These are phyloP conservation scores for Terfezia boudieri DNA, from an alignment of 495 filamentous ascomycete species.

Conservation along the genomic window DNA sequence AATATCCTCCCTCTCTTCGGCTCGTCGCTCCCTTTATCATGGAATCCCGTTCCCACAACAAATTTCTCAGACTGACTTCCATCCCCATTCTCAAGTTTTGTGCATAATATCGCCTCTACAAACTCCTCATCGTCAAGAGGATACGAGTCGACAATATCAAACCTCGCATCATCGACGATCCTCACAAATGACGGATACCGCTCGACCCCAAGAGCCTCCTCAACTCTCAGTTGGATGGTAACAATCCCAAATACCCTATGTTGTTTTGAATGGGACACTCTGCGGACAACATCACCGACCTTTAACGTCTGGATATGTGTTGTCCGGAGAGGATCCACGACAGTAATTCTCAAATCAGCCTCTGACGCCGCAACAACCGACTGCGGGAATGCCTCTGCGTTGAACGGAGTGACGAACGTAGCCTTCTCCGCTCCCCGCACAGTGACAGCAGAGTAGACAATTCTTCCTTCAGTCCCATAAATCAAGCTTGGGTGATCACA, in stretches of 20 bases:
- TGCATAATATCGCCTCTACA: constrained; percentile 63
- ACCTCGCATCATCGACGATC: constrained; percentile 36
- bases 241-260: constrained; percentile 73
- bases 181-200: constrained; percentile 9
- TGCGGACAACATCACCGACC: constrained; percentile 61
- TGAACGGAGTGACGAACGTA: constrained; percentile 56
- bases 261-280: constrained; percentile 61
- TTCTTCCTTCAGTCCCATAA: constrained; percentile 64
- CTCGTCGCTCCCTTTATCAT: constrained; percentile 22
- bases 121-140: constrained; percentile 44
- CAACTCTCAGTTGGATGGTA: constrained; percentile 44
- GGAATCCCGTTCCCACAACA: constrained; percentile 62
- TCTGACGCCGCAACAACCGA: constrained; percentile 62
- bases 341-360: constrained; percentile 51
- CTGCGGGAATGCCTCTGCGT: constrained; percentile 56
- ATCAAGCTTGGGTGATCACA: constrained; percentile 88
- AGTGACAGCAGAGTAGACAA: constrained; percentile 90
- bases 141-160: constrained; percentile 30
- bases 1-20: constrained; percentile 53
- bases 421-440: constrained; percentile 42
- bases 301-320: constrained; percentile 65
- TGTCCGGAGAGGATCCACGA: constrained; percentile 61
- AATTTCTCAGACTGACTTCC: constrained; percentile 55
- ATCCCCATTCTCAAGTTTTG: constrained; percentile 40
- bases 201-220: constrained; percentile 28